These are phyloP conservation scores for Chalaropsis ovoidea DNA, from an alignment of 2,329 filamentous ascomycete species.

Conservation along the genomic window DNA sequence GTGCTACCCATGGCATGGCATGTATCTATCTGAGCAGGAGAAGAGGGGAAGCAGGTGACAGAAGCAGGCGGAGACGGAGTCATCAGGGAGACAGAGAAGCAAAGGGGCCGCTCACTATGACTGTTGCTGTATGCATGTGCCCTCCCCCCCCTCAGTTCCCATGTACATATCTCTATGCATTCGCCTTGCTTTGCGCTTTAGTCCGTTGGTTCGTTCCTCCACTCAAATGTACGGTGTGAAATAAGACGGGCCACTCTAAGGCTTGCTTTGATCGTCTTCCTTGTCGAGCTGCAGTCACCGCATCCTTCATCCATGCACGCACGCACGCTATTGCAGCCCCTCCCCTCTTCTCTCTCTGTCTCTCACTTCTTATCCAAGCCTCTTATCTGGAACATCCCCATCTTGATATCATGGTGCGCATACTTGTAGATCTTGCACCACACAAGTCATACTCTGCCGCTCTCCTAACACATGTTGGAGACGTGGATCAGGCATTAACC, in stretches of 20 bases:
- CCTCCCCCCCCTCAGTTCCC: not conserved
- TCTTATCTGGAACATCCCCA: not conserved
- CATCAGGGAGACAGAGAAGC: not conserved
- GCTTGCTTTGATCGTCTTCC: not conserved
- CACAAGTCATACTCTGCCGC: not conserved
- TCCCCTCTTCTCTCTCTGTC: not conserved
- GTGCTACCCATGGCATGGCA: not conserved
- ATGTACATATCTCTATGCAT: not conserved
- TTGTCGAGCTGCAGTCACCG: slow-evolving; percentile 1
- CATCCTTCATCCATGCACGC: not conserved
- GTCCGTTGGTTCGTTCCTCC: not conserved
- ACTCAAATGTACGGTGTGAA: slow-evolving; percentile 1
- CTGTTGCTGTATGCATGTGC: slow-evolving; percentile 1
- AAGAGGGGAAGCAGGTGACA: not conserved
- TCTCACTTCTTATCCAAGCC: not conserved
- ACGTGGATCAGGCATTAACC: not conserved
- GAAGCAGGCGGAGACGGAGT: not conserved
- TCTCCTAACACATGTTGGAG: not conserved
- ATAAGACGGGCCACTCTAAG: not conserved
- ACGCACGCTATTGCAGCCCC: not conserved
- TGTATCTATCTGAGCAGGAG: not conserved
- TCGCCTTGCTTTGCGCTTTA: slow-evolving; percentile 3
- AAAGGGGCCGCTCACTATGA: not conserved
- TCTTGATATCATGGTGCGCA: not conserved
- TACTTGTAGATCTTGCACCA: not conserved